Conservation (phyloP, 1,139 yeast genomes). For the Debaryomyces singareniensis region DNA sequence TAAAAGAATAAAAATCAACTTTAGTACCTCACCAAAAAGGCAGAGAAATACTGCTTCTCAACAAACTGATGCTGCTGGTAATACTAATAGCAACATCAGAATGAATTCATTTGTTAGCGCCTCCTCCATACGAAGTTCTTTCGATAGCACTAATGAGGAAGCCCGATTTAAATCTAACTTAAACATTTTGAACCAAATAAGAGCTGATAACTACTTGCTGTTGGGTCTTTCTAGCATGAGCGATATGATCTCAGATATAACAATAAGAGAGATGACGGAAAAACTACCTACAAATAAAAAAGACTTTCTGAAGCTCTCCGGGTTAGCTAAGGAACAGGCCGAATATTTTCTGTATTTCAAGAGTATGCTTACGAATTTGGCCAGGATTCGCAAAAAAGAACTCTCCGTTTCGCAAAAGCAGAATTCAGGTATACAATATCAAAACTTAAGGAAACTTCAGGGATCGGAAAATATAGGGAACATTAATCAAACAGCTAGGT, state of each 20-base stretch:
- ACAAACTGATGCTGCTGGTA: conserved; percentile 1
- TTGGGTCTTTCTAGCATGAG: conserved; percentile 32
- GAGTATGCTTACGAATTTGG: conserved; percentile 30
- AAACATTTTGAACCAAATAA: conserved; percentile 26
- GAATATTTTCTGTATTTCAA: conserved; percentile 45
- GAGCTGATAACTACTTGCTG: conserved; percentile 40
- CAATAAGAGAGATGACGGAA: conserved; percentile 50
- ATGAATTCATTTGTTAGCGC: conserved; percentile 24
- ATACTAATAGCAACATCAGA: conserved; percentile 1
- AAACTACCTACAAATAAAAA: conserved; percentile 47
- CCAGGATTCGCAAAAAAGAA: conserved; percentile 22
- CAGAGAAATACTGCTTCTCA: conserved; percentile 1
- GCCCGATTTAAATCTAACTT: conserved; percentile 31
- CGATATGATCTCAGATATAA: conserved; percentile 41
- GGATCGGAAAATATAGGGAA: too few species aligned
- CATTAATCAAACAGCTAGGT: too few species aligned
- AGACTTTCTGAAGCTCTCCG: conserved; percentile 43
- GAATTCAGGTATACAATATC: too few species aligned
- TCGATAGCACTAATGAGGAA: neutral
- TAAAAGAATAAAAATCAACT: conserved; percentile 34
- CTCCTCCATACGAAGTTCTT: conserved; percentile 1
- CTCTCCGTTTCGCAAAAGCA: neutral
- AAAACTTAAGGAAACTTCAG: too few species aligned
- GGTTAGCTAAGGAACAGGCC: conserved; percentile 32
- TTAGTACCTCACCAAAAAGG: conserved; percentile 11